Evolutionary conservation across 805 yeast genomes (phyloP), one percentile per base, ranked within the genome.

Genomic region (Blastobotrys parvus): DNA sequence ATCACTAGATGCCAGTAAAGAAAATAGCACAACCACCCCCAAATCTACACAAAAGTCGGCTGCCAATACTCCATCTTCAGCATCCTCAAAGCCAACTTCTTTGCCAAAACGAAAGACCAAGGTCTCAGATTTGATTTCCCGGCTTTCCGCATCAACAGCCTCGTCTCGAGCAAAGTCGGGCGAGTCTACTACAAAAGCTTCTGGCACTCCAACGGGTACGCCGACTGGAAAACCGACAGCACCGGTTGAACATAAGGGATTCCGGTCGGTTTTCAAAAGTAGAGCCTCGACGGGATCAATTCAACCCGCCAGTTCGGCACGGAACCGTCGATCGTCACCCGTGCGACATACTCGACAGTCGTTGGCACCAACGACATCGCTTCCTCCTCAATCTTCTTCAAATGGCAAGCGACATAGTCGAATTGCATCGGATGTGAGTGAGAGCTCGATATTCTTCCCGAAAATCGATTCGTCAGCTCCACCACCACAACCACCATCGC

Each of bases 61-160:
- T n/a, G n/a, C n/a, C n/a, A n/a, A n/a, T n/a, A n/a, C n/a, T n/a
- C n/a, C n/a, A n/a, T n/a, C n/a, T n/a, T n/a, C n/a, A n/a, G n/a
- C n/a, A n/a, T n/a, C n/a, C n/a, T n/a, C n/a, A n/a, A n/a, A 35
- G 22, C 36, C 43, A 15, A 29, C 48, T 4, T 31, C 41, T 31
- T 35, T 41, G n/a, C 46, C 46, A n/a, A 50, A 50, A 30, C 38
- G 47, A 7, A 40, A 49, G 36, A 49, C 57, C 25, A 44, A 55
- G 25, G 55, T 59, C 11, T 48, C 62, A 3, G 63, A 59, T 16
- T 39, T 60, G 34, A 46, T 60, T 3, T 45, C 62, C 10, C 48
- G 64, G 17, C 48, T 60, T 35, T 58, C 62, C 2, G 44, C 58
- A 21, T 54, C 58, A 11, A 59, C 61, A 1, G 57, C 56, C 5